phyloP scores from a whole-genome alignment of 2,329 filamentous ascomycete species.

The Fusarium sp. region DNA sequence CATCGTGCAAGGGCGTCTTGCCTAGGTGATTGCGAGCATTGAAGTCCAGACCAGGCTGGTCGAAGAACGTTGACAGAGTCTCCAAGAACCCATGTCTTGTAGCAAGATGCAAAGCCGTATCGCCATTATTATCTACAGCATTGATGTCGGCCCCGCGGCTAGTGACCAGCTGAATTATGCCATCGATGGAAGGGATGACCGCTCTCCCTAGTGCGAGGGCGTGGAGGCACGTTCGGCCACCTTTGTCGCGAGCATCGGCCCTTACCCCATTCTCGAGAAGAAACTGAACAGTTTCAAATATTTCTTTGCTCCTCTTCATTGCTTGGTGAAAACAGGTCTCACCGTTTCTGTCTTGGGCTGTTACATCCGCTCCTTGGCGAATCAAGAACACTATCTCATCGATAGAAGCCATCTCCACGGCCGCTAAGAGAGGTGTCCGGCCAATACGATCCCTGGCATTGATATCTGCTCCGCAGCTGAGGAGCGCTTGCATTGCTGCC shows the following conservation, averaged over 20 bases:
- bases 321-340: rapidly evolving
- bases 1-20: neutral
- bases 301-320: rapidly evolving
- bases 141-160: rapidly evolving
- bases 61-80: rapidly evolving
- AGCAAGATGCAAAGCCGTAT: rapidly evolving
- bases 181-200: rapidly evolving
- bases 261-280: neutral
- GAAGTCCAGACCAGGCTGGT: rapidly evolving
- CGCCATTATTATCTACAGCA: rapidly evolving
- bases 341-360: rapidly evolving
- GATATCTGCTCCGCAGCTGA: neutral
- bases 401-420: rapidly evolving
- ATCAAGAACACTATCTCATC: rapidly evolving
- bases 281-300: rapidly evolving
- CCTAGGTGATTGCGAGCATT: neutral
- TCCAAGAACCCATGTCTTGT: rapidly evolving
- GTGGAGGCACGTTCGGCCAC: neutral
- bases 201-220: rapidly evolving
- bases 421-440: rapidly evolving
- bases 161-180: rapidly evolving
- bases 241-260: rapidly evolving
- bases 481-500: rapidly evolving
- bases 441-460: rapidly evolving
- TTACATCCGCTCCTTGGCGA: neutral